phyloP scores from a whole-genome alignment of 495 filamentous ascomycete genomes.

The Emericellopsis terricola region DNA sequence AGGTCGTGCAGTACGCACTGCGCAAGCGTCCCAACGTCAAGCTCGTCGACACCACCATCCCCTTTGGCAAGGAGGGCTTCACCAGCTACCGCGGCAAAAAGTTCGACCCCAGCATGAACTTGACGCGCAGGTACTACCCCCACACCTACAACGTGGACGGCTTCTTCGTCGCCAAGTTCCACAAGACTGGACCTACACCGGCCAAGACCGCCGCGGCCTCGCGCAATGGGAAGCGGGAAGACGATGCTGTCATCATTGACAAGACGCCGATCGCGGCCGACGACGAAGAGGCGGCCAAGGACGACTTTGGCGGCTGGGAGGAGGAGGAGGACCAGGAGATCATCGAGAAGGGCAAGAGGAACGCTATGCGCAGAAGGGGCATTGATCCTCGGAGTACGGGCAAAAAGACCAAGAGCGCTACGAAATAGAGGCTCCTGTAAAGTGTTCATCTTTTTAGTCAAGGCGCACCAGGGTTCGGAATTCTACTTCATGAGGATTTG shows the following conservation, averaged over 20 bases:
- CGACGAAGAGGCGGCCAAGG: conserved; percentile 14
- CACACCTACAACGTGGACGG: conserved; percentile 94
- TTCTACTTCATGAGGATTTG: no score
- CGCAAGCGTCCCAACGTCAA: conserved; percentile 81
- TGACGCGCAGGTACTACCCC: conserved; percentile 81
- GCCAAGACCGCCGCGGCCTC: conserved; percentile 27
- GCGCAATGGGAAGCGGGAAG: conserved; percentile 16
- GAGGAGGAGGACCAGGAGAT: conserved; percentile 63
- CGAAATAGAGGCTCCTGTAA: background rate
- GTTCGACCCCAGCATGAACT: conserved; percentile 69
- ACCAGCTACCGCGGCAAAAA: conserved; percentile 71
- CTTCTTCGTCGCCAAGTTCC: conserved; percentile 95
- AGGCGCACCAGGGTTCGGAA: no score
- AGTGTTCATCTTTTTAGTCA: no score
- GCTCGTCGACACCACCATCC: conserved; percentile 79
- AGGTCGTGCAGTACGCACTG: conserved; percentile 84
- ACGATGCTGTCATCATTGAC: conserved; percentile 21
- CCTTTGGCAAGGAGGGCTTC: conserved; percentile 89
- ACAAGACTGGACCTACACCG: conserved; percentile 69
- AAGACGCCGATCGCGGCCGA: conserved; percentile 31
- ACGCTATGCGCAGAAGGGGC: conserved; percentile 34
- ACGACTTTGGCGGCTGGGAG: conserved; percentile 75
- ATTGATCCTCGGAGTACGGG: conserved; percentile 23
- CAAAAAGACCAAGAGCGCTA: conserved; percentile 1
- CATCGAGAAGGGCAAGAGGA: conserved; percentile 55